These are phyloP conservation scores for Lasiodiplodia hormozganensis DNA, from an alignment of 2,329 filamentous ascomycete species.

Conservation along the genomic window DNA sequence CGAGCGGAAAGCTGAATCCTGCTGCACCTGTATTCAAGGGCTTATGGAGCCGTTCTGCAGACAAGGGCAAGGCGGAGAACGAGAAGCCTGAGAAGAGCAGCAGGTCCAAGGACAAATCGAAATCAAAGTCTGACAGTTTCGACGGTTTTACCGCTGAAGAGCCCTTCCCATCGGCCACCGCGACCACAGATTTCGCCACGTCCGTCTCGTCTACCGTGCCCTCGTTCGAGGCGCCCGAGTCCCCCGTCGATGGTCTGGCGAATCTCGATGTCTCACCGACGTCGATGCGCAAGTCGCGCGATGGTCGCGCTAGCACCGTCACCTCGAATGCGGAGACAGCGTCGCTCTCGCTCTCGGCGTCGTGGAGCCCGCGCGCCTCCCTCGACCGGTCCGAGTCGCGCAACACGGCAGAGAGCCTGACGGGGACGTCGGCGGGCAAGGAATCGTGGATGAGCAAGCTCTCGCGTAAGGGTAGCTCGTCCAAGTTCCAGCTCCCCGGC, in stretches of 20 bases:
- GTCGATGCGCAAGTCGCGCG: slow-evolving; percentile 29
- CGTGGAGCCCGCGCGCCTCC: slow-evolving; percentile 44
- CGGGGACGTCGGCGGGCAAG: slow-evolving; percentile 43
- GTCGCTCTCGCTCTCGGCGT: slow-evolving; percentile 35
- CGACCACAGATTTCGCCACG: slow-evolving; percentile 42
- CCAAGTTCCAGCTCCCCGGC: slow-evolving; percentile 50
- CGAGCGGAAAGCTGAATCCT: slow-evolving; percentile 72
- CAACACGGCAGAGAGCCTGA: slow-evolving; percentile 41
- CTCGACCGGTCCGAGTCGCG: slow-evolving; percentile 50
- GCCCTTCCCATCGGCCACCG: slow-evolving; percentile 30
- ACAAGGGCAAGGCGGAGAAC: slow-evolving; percentile 20
- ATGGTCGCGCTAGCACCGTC: slow-evolving; percentile 29
- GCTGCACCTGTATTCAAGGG: slow-evolving; percentile 78
- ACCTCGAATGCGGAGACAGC: slow-evolving; percentile 15
- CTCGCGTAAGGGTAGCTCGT: slow-evolving; percentile 54
- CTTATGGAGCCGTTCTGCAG: slow-evolving; percentile 19
- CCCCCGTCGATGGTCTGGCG: neutral
- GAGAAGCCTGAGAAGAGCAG: slow-evolving; percentile 14
- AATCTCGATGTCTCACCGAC: slow-evolving; percentile 32
- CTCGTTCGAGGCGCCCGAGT: neutral
- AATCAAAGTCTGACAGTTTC: neutral
- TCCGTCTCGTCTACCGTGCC: slow-evolving; percentile 23
- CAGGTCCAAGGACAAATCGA: slow-evolving; percentile 11
- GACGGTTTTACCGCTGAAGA: neutral
- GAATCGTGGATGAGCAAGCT: slow-evolving; percentile 59